phyloP scores from a whole-genome alignment of 2,329 filamentous ascomycete species.

The Amauroascus niger region DNA sequence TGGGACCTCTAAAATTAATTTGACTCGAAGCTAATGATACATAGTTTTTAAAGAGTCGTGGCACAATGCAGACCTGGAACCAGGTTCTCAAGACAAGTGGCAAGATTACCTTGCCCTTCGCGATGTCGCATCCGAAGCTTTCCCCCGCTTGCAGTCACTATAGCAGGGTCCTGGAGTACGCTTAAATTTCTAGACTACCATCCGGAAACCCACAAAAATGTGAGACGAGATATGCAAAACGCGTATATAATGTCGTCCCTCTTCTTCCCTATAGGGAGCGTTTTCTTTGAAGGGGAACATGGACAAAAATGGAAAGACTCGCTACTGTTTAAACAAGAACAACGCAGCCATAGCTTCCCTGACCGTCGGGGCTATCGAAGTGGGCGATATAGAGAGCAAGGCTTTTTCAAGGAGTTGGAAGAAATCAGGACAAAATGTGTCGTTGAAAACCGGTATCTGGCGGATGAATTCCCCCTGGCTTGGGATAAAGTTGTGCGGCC shows the following conservation, averaged over 20 bases:
- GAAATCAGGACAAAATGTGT: constrained; percentile 24
- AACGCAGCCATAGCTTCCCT: constrained; percentile 32
- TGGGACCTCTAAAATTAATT: too few species aligned
- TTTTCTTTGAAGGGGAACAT: constrained; percentile 31
- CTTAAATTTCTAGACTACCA: constrained; percentile 22
- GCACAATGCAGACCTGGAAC: constrained; percentile 39
- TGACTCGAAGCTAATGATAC: neutral
- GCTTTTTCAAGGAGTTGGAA: constrained; percentile 19
- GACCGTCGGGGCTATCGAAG: constrained; percentile 33
- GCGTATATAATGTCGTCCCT: constrained; percentile 32
- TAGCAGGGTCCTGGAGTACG: constrained; percentile 10
- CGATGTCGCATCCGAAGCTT: constrained; percentile 20
- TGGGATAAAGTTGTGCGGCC: constrained; percentile 37
- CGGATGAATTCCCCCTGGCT: constrained; percentile 27
- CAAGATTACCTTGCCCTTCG: constrained; percentile 32
- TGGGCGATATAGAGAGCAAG: constrained; percentile 29
- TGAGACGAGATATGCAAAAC: constrained; percentile 32
- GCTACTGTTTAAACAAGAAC: constrained; percentile 33
- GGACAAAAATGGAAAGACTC: constrained; percentile 31
- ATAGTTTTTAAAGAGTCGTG: constrained; percentile 36
- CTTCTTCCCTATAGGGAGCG: constrained; percentile 28
- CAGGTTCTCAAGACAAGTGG: constrained; percentile 32
- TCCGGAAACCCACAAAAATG: constrained; percentile 28
- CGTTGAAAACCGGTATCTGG: constrained; percentile 23
- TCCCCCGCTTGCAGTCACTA: constrained; percentile 13